phyloP scores from a whole-genome alignment of 129 eudicot species.

The Helianthus annuus region DNA sequence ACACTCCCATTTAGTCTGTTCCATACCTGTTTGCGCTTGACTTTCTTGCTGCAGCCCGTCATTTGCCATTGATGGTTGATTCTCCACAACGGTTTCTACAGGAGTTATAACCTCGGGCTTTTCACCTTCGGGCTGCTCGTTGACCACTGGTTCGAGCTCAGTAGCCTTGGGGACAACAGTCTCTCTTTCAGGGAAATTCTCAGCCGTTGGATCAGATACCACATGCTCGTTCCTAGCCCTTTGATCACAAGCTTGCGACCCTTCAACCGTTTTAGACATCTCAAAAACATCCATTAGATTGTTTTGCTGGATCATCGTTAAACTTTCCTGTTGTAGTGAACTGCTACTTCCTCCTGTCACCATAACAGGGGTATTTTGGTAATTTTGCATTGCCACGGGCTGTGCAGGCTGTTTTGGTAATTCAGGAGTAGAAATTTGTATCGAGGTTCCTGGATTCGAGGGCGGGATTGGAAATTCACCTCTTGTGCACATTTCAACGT shows the following conservation, averaged over 20 bases:
- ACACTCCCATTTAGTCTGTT: no score
- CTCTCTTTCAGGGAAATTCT: slow-evolving; percentile 11
- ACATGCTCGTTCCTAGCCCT: slow-evolving; percentile 15
- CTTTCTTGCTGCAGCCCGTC: slow-evolving; percentile 24
- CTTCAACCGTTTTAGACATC: slow-evolving; percentile 35
- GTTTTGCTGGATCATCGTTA: slow-evolving; percentile 64
- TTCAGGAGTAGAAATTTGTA: slow-evolving; percentile 30
- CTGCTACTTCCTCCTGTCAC: slow-evolving; percentile 29
- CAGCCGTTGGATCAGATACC: slow-evolving; percentile 34
- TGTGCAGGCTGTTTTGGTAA: slow-evolving; percentile 28
- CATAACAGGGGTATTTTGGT: slow-evolving; percentile 32
- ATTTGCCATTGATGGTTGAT: slow-evolving; percentile 21
- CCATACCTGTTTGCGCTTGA: slow-evolving; percentile 31
- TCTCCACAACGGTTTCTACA: slow-evolving; percentile 16
- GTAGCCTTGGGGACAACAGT: slow-evolving; percentile 14
- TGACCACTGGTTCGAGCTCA: slow-evolving; percentile 16
- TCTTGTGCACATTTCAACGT: slow-evolving; percentile 53
- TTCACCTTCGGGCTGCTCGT: slow-evolving; percentile 16
- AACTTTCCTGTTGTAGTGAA: slow-evolving; percentile 35
- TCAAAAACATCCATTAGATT: slow-evolving; percentile 63
- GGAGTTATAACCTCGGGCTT: slow-evolving; percentile 27
- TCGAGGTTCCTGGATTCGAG: slow-evolving; percentile 32
- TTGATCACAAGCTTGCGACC: slow-evolving; percentile 29
- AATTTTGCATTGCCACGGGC: slow-evolving; percentile 9
- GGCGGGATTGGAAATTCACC: slow-evolving; percentile 50